Evolutionary conservation across 2,329 filamentous ascomycete species (phyloP), one percentile per base, ranked within the genome.

Genomic region (Calonectria ilicicola): DNA sequence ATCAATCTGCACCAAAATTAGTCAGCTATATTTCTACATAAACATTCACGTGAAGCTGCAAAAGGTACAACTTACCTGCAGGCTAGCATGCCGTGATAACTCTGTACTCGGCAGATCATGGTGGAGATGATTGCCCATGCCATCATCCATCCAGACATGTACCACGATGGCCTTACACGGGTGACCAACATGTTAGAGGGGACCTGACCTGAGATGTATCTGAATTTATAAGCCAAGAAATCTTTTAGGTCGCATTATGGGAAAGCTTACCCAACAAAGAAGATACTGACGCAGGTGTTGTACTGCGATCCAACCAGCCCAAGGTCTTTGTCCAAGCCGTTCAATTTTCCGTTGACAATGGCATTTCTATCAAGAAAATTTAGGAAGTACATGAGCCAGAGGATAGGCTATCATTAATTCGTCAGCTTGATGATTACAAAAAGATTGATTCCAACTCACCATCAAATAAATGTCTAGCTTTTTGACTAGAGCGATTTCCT

Each of bases 271-370:
- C 89, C 81, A 21, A 82, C 81, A 29, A 83, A 84, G 15, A 84
- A 79, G 26, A 84, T 83, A 1, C 81, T 83, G 1, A 84, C 81
- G 10, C 81, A 80, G 2, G 82, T 83, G 62, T 82, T 81, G 70
- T 83, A 83, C 67, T 83, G 75, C 2, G 69, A 68, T 12, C 85
- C 86, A 1, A 81, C 80, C 56, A 92, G 81, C 5, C 84, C 81
- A 2, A 92, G 80, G 40, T 91, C 89, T 19, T 86, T 83, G 62
- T 90, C 86, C 8, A 92, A 81, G 2, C 88, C 87, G 73, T 90
- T 87, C 12, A 92, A 80, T 40, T 86, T 84, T 4, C 90, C 90
- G 27, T 89, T 87, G 5, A 90, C 90, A 75, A 91, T 90, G 72
- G 91, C 89, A 65, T 89, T 89, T 26, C 87, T 83, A 72, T 90